phyloP scores from a whole-genome alignment of 2,329 filamentous ascomycete genomes.

The Hymenoscyphus scutula region DNA sequence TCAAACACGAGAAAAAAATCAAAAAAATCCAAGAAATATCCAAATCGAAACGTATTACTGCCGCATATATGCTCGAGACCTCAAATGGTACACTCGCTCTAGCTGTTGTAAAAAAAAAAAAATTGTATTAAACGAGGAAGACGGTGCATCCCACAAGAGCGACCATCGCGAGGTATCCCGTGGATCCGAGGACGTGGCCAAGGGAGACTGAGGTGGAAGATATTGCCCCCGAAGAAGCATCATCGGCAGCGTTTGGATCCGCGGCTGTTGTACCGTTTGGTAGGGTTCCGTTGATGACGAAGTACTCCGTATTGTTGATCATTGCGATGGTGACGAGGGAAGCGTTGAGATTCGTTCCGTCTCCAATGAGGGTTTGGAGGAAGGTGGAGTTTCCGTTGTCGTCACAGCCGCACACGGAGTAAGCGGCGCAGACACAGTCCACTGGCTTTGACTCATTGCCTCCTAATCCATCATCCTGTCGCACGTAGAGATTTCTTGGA shows the following conservation, averaged over 20 bases:
- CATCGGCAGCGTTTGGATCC: constrained; percentile 41
- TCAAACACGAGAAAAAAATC: background rate
- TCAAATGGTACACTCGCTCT: background rate
- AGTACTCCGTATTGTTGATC: constrained; percentile 60
- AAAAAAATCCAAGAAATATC: background rate
- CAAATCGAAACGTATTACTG: background rate
- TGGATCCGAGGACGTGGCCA: constrained; percentile 9
- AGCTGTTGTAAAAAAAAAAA: background rate
- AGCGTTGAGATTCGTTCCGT: constrained; percentile 61
- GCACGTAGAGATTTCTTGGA: constrained; percentile 5
- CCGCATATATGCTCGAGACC: background rate
- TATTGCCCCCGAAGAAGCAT: constrained; percentile 27
- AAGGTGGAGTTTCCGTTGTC: constrained; percentile 61
- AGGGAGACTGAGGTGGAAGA: constrained; percentile 15
- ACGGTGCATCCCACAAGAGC: constrained; percentile 29
- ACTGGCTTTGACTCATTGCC: constrained; percentile 60
- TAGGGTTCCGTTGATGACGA: constrained; percentile 75
- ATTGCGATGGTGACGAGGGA: constrained; percentile 59
- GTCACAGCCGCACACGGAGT: constrained; percentile 64
- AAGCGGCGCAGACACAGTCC: constrained; percentile 57
- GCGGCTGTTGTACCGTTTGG: constrained; percentile 62
- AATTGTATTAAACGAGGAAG: constrained; percentile 16
- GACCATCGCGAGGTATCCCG: constrained; percentile 34
- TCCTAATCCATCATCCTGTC: constrained; percentile 31
- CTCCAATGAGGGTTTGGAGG: constrained; percentile 61